These are phyloP conservation scores for Begonia loranthoides DNA, from an alignment of 306 rosid genomes.

Conservation along the genomic window DNA sequence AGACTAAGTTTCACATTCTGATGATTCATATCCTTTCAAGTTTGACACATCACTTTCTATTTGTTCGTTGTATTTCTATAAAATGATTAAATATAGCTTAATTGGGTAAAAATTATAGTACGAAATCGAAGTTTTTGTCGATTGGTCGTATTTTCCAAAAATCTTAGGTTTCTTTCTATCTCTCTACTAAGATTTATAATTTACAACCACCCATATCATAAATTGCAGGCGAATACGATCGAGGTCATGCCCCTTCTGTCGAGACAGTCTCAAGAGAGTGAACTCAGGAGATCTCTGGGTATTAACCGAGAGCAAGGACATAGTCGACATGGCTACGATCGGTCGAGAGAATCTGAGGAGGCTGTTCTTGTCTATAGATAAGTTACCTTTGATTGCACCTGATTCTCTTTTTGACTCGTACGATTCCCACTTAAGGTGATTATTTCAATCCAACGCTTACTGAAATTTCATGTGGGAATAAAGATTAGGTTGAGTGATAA, in stretches of 20 bases:
- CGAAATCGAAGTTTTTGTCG: too few relatives aligned
- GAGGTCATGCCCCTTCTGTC: constrained; percentile 77
- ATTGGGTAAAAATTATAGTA: too few relatives aligned
- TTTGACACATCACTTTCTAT: neutral
- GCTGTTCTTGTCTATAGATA: constrained; percentile 45
- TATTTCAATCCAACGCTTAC: constrained; percentile 16
- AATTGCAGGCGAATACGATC: constrained; percentile 61
- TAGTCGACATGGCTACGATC: constrained; percentile 40
- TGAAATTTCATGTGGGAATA: too few relatives aligned
- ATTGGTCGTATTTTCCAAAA: too few relatives aligned
- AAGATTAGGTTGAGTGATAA: constrained; percentile 26
- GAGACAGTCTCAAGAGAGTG: constrained; percentile 60
- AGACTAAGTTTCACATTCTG: neutral
- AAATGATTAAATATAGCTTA: neutral
- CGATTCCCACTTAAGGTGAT: constrained; percentile 74
- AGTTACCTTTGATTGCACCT: constrained; percentile 52
- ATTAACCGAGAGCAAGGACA: constrained; percentile 37
- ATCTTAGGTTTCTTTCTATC: too few relatives aligned
- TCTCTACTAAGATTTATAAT: neutral
- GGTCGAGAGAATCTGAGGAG: constrained; percentile 42
- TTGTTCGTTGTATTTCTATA: neutral
- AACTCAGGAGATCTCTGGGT: constrained; percentile 66
- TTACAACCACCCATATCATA: constrained; percentile 4
- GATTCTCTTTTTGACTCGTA: constrained; percentile 57
- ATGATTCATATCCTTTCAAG: neutral